These are phyloP conservation scores for Arabidopsis lyrata DNA, from an alignment of 441 rosid species.

Conservation along the genomic window DNA sequence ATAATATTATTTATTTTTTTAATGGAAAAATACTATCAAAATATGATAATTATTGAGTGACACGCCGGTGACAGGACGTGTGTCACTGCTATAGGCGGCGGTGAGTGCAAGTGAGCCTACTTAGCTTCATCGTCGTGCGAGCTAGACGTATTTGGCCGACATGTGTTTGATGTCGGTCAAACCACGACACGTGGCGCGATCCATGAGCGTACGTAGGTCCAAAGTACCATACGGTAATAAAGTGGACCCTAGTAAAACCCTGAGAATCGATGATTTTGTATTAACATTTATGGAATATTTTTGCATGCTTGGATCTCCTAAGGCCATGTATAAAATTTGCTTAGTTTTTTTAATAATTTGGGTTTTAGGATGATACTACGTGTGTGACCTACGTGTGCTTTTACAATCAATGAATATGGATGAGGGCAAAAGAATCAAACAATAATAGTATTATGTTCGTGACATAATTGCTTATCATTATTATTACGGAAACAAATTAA, in stretches of 20 bases:
- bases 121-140: background rate
- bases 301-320: conserved; percentile 25
- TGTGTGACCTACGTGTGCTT: conserved; percentile 34
- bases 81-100: conserved; percentile 33
- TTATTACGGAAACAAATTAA: background rate
- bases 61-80: conserved; percentile 42
- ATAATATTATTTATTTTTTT: conserved; percentile 19
- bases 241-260: background rate
- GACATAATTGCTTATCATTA: conserved; percentile 28
- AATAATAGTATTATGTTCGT: conserved; percentile 13
- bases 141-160: conserved; percentile 31
- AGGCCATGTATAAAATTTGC: conserved; percentile 3
- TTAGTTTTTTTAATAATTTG: background rate
- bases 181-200: conserved; percentile 24
- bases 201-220: background rate
- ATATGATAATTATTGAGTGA: conserved; percentile 16
- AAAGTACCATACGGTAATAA: background rate
- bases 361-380: conserved; percentile 24
- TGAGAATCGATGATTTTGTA: background rate
- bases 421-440: conserved; percentile 21
- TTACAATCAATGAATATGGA: conserved; percentile 33
- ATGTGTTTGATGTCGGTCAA: conserved; percentile 15
- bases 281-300: background rate
- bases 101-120: conserved; percentile 31
- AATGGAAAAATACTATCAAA: background rate